Base-by-base conservation (phyloP, 2,329 filamentous ascomycete genomes). In the Metarhizium robertsii region DNA sequence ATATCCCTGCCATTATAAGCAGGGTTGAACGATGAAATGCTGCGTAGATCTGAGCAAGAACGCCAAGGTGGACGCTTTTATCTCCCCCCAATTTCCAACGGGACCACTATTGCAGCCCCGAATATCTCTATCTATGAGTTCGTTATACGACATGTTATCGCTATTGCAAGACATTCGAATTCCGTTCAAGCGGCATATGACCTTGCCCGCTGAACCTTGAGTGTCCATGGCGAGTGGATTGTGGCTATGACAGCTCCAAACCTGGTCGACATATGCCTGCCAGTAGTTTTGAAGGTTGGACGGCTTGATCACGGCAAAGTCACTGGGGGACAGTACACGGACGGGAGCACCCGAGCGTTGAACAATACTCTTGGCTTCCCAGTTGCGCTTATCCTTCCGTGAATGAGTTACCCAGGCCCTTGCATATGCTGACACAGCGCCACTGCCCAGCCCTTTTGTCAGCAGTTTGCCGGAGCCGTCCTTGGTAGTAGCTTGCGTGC, bases 71-170 rank as follows among this genome's bases (percentile, higher is more conserved):
- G 2, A 75, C 60, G 5, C 55, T 66, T 55, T 73, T 75, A 57
- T 77, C 74, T 7, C 60, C 61, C 0, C 54, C 60, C 60, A 53
- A n/a, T 70, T 69, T 2, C 59, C 67, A 55, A 80, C 79, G 0
- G 77, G 71, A 0, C 77, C 77, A 11, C 67, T 71, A 68, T 77
- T 74, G 68, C 77, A 80, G 25, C 75, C 73, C 68, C 75, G 81
- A 60, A 80, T 77, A 56, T 79, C 77, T 6, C 59, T 59, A 7
- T 71, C 68, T 4, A 65, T 63, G 11, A 77, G 77, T 60, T 75
- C 76, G 6, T 59, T 52, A 61, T 77, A 79, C 16, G 59, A 65
- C 3, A 70, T 68, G 62, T 73, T 72, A 59, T 77, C 76, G 1
- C 71, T 70, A 4, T 65, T 60, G 61, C 76, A 78, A 36, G 56